phyloP scores from a whole-genome alignment of 1,284 basidiomycete species.

The Psilocybe mexicana region DNA sequence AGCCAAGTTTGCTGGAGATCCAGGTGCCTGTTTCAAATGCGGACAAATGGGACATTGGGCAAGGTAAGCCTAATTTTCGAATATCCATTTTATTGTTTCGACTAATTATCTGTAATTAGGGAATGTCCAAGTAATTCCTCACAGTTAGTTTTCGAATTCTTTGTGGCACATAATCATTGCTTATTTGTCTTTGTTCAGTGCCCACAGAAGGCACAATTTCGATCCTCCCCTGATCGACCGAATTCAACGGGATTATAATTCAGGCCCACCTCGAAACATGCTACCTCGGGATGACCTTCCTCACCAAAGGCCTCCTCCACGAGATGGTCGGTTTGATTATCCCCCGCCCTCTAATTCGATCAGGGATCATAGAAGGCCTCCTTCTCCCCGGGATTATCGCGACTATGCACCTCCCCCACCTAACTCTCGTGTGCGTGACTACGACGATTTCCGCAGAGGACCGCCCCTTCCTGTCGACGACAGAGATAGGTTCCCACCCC shows the following conservation, averaged over 20 bases:
- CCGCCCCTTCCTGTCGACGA: slow-evolving; percentile 45
- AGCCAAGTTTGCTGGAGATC: slow-evolving; percentile 75
- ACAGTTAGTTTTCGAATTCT: slow-evolving; percentile 32
- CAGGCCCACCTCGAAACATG: slow-evolving; percentile 35
- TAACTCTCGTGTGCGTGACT: slow-evolving; percentile 53
- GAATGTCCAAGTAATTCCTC: slow-evolving; percentile 69
- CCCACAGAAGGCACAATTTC: slow-evolving; percentile 31
- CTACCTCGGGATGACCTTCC: slow-evolving; percentile 57
- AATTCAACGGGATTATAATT: slow-evolving; percentile 53
- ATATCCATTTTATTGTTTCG: slow-evolving; percentile 1
- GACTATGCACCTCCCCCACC: slow-evolving; percentile 55
- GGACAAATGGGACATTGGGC: slow-evolving; percentile 85
- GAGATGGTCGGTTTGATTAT: slow-evolving; percentile 62
- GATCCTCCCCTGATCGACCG: slow-evolving; percentile 58
- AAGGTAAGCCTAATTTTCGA: slow-evolving; percentile 50
- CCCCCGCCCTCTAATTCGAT: slow-evolving; percentile 41
- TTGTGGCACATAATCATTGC: background rate
- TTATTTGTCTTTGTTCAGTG: slow-evolving; percentile 12
- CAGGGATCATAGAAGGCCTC: slow-evolving; percentile 60
- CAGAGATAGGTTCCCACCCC: slow-evolving; percentile 44
- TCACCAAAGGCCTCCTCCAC: slow-evolving; percentile 40
- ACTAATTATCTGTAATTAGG: slow-evolving; percentile 37
- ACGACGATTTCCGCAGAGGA: slow-evolving; percentile 67
- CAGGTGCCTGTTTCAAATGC: slow-evolving; percentile 84
- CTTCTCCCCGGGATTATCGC: slow-evolving; percentile 66